Conservation (phyloP, 2,329 filamentous ascomycete genomes). For the Phaeoacremonium minimum region DNA sequence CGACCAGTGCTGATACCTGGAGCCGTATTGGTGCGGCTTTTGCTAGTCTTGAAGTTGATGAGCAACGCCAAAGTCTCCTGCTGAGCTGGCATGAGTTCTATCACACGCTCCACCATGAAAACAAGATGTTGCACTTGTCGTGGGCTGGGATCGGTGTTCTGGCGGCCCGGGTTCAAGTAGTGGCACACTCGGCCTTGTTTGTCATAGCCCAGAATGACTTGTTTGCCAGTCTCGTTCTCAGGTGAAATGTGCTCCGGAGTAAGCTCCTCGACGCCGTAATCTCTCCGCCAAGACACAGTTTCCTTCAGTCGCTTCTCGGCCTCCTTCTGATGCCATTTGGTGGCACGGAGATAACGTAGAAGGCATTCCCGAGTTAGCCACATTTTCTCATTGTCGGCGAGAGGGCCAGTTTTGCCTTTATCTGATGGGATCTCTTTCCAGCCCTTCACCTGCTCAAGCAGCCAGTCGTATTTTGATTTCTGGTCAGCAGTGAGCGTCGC, state of each 20-base stretch:
- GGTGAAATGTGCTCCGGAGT: constrained; percentile 84
- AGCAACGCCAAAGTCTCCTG: constrained; percentile 84
- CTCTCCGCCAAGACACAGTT: constrained; percentile 83
- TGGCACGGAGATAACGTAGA: constrained; percentile 86
- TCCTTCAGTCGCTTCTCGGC: constrained; percentile 74
- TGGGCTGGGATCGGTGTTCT: constrained; percentile 86
- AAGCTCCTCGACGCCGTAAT: constrained; percentile 78
- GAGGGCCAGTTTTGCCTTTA: constrained; percentile 55
- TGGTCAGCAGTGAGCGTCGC: constrained; percentile 70
- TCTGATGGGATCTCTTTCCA: constrained; percentile 67
- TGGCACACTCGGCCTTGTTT: constrained; percentile 80
- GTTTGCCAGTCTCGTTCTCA: constrained; percentile 96
- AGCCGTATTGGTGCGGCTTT: constrained; percentile 66
- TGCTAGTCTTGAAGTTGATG: constrained; percentile 85
- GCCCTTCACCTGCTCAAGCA: constrained; percentile 65
- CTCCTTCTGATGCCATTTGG: constrained; percentile 79
- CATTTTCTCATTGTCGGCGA: constrained; percentile 77
- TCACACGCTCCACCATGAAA: constrained; percentile 88
- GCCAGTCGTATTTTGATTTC: constrained; percentile 71
- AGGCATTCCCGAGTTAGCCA: constrained; percentile 93
- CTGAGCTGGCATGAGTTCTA: constrained; percentile 81
- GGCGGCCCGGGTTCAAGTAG: constrained; percentile 82
- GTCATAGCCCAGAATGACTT: constrained; percentile 85
- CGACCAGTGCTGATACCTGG: constrained; percentile 73
- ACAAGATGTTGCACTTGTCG: constrained; percentile 91